These are phyloP conservation scores for Syzygium grande DNA, from an alignment of 345 rosid species.

Conservation along the genomic window DNA sequence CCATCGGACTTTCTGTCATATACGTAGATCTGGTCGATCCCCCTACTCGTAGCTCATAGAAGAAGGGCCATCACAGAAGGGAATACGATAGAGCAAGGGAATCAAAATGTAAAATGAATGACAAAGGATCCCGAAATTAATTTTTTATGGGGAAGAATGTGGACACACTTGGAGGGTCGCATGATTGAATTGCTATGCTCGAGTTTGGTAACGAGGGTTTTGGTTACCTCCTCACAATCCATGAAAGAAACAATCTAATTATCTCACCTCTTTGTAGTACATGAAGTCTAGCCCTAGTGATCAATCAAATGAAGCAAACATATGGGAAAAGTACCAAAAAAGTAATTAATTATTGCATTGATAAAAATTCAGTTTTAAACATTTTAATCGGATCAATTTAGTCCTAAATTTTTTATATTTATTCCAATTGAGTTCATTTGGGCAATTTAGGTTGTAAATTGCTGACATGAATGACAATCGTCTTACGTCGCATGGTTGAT, in stretches of 20 bases:
- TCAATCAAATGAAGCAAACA: neutral
- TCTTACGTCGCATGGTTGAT: no score
- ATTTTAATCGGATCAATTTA: no score
- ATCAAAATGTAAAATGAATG: neutral
- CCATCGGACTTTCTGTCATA: neutral
- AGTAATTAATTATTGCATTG: no score
- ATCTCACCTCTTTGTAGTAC: no score
- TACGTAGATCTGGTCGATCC: neutral
- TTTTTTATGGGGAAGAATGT: neutral
- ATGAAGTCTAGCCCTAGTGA: neutral
- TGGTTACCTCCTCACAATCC: neutral
- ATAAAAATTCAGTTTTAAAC: no score
- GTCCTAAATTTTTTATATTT: no score
- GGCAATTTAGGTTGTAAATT: no score
- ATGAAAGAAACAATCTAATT: no score
- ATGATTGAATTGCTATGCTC: neutral
- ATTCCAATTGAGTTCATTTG: no score
- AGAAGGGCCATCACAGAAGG: neutral
- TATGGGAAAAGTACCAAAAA: no score
- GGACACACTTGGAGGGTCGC: neutral
- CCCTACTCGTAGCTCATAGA: neutral
- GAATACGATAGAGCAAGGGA: neutral
- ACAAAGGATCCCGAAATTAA: neutral
- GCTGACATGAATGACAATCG: no score
- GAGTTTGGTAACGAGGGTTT: neutral